A percentile compares a stretch with the other conserved stretches of the same genome.
Conservation (phyloP, 768 basidiomycete genomes). For the Serendipita vermifera region DNA sequence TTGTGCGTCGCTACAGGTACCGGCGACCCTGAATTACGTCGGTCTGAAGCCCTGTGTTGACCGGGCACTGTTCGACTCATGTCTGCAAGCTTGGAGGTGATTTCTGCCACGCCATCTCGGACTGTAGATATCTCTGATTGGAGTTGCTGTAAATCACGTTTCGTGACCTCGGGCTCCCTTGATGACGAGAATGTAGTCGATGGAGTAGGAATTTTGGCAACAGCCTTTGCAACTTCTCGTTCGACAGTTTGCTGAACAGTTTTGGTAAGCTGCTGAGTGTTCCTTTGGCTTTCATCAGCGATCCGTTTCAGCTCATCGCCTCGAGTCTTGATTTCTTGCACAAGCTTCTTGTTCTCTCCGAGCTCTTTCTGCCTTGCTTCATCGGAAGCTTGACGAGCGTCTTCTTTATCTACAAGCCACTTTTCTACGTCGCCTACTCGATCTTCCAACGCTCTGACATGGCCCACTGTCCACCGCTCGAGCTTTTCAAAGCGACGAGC, state of each 20-base stretch:
- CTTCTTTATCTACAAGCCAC: slow-evolving; percentile 79
- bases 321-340: slow-evolving; percentile 51
- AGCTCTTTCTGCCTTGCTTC: slow-evolving; percentile 16
- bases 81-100: slow-evolving; percentile 31
- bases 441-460: slow-evolving; percentile 79
- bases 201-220: not conserved
- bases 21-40: slow-evolving; percentile 11
- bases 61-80: not conserved
- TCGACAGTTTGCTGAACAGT: not conserved
- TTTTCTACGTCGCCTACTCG: slow-evolving; percentile 86
- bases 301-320: slow-evolving; percentile 54
- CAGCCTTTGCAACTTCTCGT: not conserved
- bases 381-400: slow-evolving; percentile 22
- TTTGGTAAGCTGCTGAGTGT: not conserved
- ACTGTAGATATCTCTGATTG: slow-evolving; percentile 11
- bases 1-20: slow-evolving; percentile 12
- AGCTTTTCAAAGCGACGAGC: slow-evolving; percentile 78
- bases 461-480: slow-evolving; percentile 80
- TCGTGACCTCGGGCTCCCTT: not conserved
- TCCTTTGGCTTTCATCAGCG: not conserved
- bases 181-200: not conserved
- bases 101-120: slow-evolving; percentile 16
- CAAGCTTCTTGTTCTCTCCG: slow-evolving; percentile 25
- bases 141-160: not conserved
- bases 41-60: slow-evolving; percentile 9